Evolutionary conservation across 2,329 filamentous ascomycete genomes (phyloP), one percentile per base, ranked within the genome.

Genomic region (Talaromyces sp.): DNA sequence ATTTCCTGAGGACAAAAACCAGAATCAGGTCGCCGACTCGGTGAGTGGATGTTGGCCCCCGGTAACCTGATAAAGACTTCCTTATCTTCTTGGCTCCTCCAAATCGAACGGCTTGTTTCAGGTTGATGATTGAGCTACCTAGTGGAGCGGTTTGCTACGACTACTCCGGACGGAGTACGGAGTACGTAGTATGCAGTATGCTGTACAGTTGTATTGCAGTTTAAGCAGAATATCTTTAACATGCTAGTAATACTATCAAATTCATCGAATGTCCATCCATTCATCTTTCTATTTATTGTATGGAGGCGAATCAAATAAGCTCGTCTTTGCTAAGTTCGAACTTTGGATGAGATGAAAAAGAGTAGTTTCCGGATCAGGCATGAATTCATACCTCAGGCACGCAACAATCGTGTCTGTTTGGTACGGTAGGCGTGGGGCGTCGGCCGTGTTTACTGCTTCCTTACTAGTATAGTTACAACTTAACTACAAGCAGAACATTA

Each of bases 351-450:
- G 36, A 5, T 13, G 35, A 39, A 21, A 40, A 56, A 35, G 52
- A 54, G 52, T 54, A 54, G 19, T 46, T 46, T 19, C 53, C 35
- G 4, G 22, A 50, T 40, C 45, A 50, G 54, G 43, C 45, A 56
- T 48, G 19, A 31, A 46, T 28, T 22, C 31, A 28, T 10, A 17
- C 40, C 39, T 37, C 53, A 46, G 51, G 52, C 52, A 46, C 21
- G 15, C 25, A 40, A n/a, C n/a, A n/a, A n/a, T n/a, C n/a, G n/a
- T n/a, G n/a, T n/a, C n/a, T n/a, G n/a, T n/a, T n/a, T n/a, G 19
- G 33, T 21, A 21, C 33, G 31, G 46, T 28, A 21, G 11, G 8
- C 43, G 43, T 46, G 43, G 43, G 43, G 43, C 40, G 22, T 41
- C 39, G 25, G 41, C 22, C 41, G 25, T 28, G 4, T 28, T 28